These are phyloP conservation scores for Cryphonectria japonica DNA, from an alignment of 2,329 filamentous ascomycete genomes.

Conservation along the genomic window DNA sequence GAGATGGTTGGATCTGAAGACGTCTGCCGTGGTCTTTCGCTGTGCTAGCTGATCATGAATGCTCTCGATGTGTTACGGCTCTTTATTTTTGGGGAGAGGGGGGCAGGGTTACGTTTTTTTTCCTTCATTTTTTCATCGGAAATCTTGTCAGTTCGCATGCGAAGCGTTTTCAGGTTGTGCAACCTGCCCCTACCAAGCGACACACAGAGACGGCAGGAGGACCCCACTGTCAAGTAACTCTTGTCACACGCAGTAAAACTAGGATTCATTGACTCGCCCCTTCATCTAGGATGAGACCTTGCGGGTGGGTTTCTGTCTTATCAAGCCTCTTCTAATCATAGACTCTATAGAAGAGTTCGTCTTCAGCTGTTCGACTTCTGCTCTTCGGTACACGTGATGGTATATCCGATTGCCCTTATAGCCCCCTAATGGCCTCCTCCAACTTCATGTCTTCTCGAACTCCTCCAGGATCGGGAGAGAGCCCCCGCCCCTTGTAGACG, in stretches of 20 bases:
- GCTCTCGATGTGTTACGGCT: not conserved
- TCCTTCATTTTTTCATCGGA: not conserved
- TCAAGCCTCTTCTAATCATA: not conserved
- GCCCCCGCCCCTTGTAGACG: not conserved
- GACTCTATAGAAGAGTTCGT: not conserved
- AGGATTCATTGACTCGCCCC: not conserved
- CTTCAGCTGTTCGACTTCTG: not conserved
- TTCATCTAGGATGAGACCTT: not conserved
- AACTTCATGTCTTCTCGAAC: not conserved
- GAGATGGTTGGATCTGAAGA: not conserved
- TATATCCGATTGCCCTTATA: not conserved
- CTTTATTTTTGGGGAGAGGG: not conserved
- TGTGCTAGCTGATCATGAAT: not conserved
- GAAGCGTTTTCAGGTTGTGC: not conserved
- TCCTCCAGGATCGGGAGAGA: not conserved
- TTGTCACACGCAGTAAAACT: not conserved
- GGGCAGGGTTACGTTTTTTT: no score
- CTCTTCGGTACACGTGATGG: not conserved
- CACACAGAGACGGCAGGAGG: not conserved
- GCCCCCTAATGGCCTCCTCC: not conserved
- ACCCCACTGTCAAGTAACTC: not conserved
- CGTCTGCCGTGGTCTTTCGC: not conserved
- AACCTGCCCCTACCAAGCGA: not conserved
- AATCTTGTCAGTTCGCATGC: not conserved
- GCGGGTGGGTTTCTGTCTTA: not conserved